A percentile compares a stretch with the other conserved stretches of the same genome.
These are phyloP conservation scores for Zea mays DNA, from an alignment of 176 grass and related monocot species.

Conservation along the genomic window Zm-B73-REFERENCE-NAM-5.0 NC_050105.1:32235001-32235500, in stretches of 20 bases:
- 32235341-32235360: background rate
- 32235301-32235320: background rate
- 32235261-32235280: background rate
- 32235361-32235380: background rate
- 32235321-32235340: background rate
- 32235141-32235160: conserved; percentile 56
- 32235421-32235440: conserved; percentile 59
- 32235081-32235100: background rate
- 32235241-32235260: background rate
- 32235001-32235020: conserved; percentile 60
- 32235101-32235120: conserved; percentile 5
- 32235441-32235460: conserved; percentile 72
- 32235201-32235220: conserved; percentile 4
- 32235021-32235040: conserved; percentile 67
- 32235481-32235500: background rate
- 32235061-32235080: background rate
- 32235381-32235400: conserved; percentile 70
- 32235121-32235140: conserved; percentile 85
- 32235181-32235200: conserved; percentile 47
- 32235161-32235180: conserved; percentile 71
- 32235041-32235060: background rate
- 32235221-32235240: background rate
- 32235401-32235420: conserved; percentile 84
- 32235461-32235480: conserved; percentile 22
- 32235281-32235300: background rate